Evolutionary conservation across 2,329 filamentous ascomycete species (phyloP), one percentile per base, ranked within the genome.

Genomic region (Fusarium nelsonii): DNA sequence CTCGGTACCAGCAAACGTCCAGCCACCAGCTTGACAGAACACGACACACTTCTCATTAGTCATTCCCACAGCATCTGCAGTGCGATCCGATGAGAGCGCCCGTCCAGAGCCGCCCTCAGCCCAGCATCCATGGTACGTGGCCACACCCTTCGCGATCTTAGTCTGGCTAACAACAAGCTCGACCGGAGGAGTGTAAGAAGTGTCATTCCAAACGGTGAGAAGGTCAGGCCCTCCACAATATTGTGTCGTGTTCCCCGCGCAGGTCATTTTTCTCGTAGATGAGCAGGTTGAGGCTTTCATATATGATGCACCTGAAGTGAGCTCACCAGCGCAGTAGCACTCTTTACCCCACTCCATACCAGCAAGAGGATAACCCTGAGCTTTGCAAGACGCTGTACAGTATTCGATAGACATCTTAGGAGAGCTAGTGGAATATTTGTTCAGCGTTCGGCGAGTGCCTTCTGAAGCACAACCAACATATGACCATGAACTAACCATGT

Each of bases 1-100:
- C 56, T 79, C 78, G 2, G 77, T 73, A 20, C 79, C 79, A 16
- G 80, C 80, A 65, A 76, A 81, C 6, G 63, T 61, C 61, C 75
- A 81, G 1, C 69, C 74, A 4, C 65, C 70, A 0, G 34, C 63
- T 6, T 71, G 68, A 16, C 79, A 81, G 58, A 74, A 74, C 1
- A 58, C 61, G 14, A 78, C 75, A 12, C 75, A 77, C 43, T 64
- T 58, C 50, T 74, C 69, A 28, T 76, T 73, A 11, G 74, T 76
- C 74, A 77, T 77, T 8, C 56, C 58, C 4, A 53, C 41, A 5
- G 41, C 23, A 6, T 65, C 61, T 2, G 52, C 46, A 1, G 50
- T 69, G 12, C 70, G 33, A 40, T 73, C 70, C 0, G 59, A 54
- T 2, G 71, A 56, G 36, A 73, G 71, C 2, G 70, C 65, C 11